Base-by-base conservation (phyloP, 2,329 filamentous ascomycete species). In the Sarocladiaceae sp. region DNA sequence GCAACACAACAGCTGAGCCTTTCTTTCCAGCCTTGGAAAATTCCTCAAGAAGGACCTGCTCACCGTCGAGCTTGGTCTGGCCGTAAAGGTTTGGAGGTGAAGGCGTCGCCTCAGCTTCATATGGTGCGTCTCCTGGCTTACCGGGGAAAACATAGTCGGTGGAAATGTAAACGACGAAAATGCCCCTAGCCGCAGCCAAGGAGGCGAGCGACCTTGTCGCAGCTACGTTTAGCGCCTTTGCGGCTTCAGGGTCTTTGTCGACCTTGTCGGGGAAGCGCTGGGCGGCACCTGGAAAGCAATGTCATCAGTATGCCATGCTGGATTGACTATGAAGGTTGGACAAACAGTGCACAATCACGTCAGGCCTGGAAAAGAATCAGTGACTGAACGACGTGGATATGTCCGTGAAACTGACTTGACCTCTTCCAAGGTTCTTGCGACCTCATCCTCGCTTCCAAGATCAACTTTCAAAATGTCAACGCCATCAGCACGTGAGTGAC, bases 201-300 rank as follows among this genome's bases (percentile, higher is more conserved):
- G 74, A 67, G 10, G 89, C 88, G 12, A 96, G 79, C 8, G 71
- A 70, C 46, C 75, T 72, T 44, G 88, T 87, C 2, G 90, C 87
- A 3, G 82, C 76, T 12, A 93, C 82, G 62, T 96, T 96, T 60
- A 95, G 75, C 17, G 78, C 78, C 55, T 79, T 80, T 3, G 90
- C 89, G 51, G 83, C 87, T 54, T 85, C 80, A 2, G 90, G 91
- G 65, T 96, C 83, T 57, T 82, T 79, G 60, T 91, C 87, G 63
- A 91, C 93, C 64, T 87, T 87, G 69, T 96, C 91, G 2, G 92
- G 91, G 62, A 87, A 95, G 56, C 90, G 84, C 68, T 96, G 92
- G 42, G 91, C 91, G 36, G 91, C 92, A 64, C 88, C 88, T 92
- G 56, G 33, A n/a, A n/a, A n/a, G 15, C 33, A 25, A 20, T 13